phyloP scores from a whole-genome alignment of 75 land plant species.

The Azolla pinnata region DNA sequence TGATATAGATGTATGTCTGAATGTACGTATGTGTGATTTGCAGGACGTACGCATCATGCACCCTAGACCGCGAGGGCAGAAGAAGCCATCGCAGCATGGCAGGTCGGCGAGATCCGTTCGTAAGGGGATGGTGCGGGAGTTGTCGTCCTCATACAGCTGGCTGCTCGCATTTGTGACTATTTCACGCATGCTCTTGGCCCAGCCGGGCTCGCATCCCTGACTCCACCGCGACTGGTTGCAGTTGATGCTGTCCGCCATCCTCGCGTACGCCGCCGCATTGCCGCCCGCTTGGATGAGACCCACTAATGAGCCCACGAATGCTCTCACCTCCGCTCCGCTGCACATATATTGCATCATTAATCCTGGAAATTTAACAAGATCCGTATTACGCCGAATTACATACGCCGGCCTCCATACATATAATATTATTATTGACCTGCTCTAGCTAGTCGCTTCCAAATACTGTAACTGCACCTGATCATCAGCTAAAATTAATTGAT shows the following conservation, averaged over 20 bases:
- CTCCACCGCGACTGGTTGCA: conserved; percentile 69
- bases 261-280: conserved; percentile 13
- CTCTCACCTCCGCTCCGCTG: conserved; percentile 52
- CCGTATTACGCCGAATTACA: too few relatives aligned
- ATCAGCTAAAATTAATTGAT: too few relatives aligned
- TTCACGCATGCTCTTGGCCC: conserved; percentile 42
- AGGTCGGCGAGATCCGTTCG: conserved; percentile 28
- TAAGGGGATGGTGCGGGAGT: conserved; percentile 26
- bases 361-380: conserved; percentile 20
- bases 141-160: conserved; percentile 21
- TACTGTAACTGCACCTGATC: too few relatives aligned
- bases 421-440: too few relatives aligned
- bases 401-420: too few relatives aligned
- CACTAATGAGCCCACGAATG: conserved; percentile 40
- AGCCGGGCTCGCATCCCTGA: conserved; percentile 82
- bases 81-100: conserved; percentile 89
- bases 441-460: too few relatives aligned
- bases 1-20: too few relatives aligned
- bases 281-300: not conserved
- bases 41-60: conserved; percentile 97
- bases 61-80: conserved; percentile 77
- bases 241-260: conserved; percentile 35
- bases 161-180: conserved; percentile 10
- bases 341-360: conserved; percentile 45
- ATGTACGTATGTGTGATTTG: too few relatives aligned